A percentile compares a stretch with the other conserved stretches of the same genome.
Conservation (phyloP, 139 green algal genomes). For the Nannochloris sp. region DNA sequence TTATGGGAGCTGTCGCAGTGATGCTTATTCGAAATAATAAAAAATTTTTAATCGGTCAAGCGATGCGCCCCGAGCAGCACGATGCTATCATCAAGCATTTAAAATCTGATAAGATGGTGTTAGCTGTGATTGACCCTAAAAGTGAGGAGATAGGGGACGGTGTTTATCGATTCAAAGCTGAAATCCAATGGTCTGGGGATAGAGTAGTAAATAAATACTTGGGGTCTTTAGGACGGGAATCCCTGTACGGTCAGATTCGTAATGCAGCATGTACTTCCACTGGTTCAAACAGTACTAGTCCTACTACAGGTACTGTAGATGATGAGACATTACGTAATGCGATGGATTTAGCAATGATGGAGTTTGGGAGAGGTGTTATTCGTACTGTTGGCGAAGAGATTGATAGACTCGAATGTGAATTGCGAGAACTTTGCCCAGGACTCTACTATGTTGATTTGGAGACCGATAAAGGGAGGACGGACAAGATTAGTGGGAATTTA, state of each 20-base stretch:
- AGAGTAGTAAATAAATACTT: slow-evolving; percentile 25
- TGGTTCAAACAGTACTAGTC: slow-evolving; percentile 1
- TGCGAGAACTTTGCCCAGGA: slow-evolving; percentile 56
- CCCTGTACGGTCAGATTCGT: slow-evolving; percentile 25
- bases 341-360: slow-evolving; percentile 38
- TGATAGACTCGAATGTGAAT: slow-evolving; percentile 78
- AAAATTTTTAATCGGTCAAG: slow-evolving; percentile 67
- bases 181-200: slow-evolving; percentile 25
- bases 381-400: slow-evolving; percentile 79
- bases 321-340: slow-evolving; percentile 7
- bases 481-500: too few relatives aligned
- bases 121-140: slow-evolving; percentile 71
- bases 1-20: slow-evolving; percentile 74
- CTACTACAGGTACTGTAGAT: background rate
- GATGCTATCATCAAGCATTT: slow-evolving; percentile 40
- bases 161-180: slow-evolving; percentile 36
- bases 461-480: slow-evolving; percentile 56
- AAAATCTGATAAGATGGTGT: slow-evolving; percentile 35
- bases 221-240: background rate
- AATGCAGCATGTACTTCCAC: slow-evolving; percentile 4
- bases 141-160: slow-evolving; percentile 79
- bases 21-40: slow-evolving; percentile 84
- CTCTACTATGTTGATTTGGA: slow-evolving; percentile 75
- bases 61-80: slow-evolving; percentile 21
- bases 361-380: slow-evolving; percentile 67